Evolutionary conservation across 441 rosid genomes (phyloP), one percentile per base, ranked within the genome.

Genomic region (Adansonia rubrostipa): DNA sequence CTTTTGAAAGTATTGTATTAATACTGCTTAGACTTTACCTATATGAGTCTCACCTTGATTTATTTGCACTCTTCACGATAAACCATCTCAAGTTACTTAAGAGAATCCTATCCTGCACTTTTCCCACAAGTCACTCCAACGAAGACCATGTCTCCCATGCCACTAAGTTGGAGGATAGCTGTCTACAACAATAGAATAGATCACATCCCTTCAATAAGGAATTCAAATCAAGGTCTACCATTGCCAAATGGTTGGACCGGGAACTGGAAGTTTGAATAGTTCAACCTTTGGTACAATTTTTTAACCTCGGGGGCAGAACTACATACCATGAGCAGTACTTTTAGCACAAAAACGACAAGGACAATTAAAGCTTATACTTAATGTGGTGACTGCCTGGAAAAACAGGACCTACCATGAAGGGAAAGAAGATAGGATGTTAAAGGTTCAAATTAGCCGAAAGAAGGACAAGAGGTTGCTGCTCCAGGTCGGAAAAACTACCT

Each of bases 51-150:
- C 64, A 93, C 99, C 97, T 89, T 75, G 91, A 82, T 74, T 83
- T 90, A 71, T 87, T 86, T 53, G 89, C 90, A 81, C 64, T 80
- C 84, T 86, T 89, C 78, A 85, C 92, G 42, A 89, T 76, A 68
- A 57, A 76, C 70, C 78, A 88, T 88, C 92, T 91, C 84, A 94
- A 82, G 73, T 93, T 91, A 80, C 84, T 87, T 65, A 87, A 79
- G 74, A 90, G 77, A 73, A 93, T 87, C 85, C 93, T 89, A 22
- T 92, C 91, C 85, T 88, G 93, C 77, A 90, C 92, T 83, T 89
- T 90, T 63, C 88, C 80, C 2, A 91, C 83, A 60, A 96, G 81
- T 96, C 98, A 89, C 84, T 88, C 90, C 80, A 96, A 63, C 73
- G 96, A 80, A 75, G 94, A 88, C 71, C 85, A 77, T 79, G 88